These are phyloP conservation scores for Leccinum longicurvipes DNA, from an alignment of 768 basidiomycete genomes.

Conservation along the genomic window DNA sequence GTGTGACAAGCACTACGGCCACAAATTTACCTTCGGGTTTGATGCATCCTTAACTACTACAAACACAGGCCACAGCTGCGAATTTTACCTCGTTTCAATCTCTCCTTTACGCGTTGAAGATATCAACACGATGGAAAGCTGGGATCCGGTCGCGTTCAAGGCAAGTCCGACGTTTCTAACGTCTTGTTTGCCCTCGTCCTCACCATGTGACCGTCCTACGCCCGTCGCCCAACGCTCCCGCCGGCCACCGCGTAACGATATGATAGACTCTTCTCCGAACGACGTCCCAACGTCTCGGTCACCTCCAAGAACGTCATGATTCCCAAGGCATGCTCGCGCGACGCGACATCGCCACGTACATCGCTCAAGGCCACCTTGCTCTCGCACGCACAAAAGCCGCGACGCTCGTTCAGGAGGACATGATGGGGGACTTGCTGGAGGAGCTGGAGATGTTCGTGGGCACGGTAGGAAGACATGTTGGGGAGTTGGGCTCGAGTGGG, in stretches of 20 bases:
- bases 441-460: constrained; percentile 65
- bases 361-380: constrained; percentile 57
- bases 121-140: constrained; percentile 20
- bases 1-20: background rate
- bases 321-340: constrained; percentile 59
- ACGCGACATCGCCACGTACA: constrained; percentile 63
- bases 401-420: constrained; percentile 61
- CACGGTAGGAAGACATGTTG: constrained; percentile 54
- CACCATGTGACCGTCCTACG: background rate
- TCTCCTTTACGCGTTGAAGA: background rate
- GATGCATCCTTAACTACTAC: constrained; percentile 1
- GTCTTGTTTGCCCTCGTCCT: background rate
- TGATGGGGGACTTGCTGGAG: constrained; percentile 58
- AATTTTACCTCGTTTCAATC: background rate
- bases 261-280: constrained; percentile 58
- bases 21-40: background rate
- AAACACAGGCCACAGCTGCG: background rate
- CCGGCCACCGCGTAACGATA: background rate
- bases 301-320: constrained; percentile 68
- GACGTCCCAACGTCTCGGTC: constrained; percentile 62
- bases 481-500: constrained; percentile 44
- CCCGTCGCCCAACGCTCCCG: background rate
- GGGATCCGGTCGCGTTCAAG: constrained; percentile 33
- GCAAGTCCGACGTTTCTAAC: constrained; percentile 12
- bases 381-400: constrained; percentile 74